These are phyloP conservation scores for Colletotrichum scovillei DNA, from an alignment of 2,329 filamentous ascomycete genomes.

Conservation along the genomic window DNA sequence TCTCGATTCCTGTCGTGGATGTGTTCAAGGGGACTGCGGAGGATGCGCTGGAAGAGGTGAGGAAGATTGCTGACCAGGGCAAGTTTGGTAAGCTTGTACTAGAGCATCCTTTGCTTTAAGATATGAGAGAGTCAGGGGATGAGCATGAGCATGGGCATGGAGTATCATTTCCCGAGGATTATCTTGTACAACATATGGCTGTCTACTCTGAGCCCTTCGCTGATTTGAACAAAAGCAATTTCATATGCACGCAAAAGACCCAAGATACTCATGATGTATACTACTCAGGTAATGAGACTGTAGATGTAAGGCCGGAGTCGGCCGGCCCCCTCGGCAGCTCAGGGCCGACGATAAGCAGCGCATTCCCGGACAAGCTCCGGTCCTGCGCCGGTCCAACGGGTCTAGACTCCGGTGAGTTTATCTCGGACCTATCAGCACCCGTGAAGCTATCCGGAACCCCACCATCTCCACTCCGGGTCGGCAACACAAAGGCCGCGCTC, in stretches of 20 bases:
- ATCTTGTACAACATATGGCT: too few species aligned
- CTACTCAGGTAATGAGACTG: too few species aligned
- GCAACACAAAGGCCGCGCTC: constrained; percentile 28
- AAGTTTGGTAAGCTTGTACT: constrained; percentile 17
- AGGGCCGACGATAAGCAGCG: constrained; percentile 22
- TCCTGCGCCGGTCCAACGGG: constrained; percentile 22
- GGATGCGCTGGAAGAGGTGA: not conserved
- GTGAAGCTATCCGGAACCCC: not conserved
- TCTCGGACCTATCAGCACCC: constrained; percentile 18
- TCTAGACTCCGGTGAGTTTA: constrained; percentile 1
- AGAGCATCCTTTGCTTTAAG: not conserved
- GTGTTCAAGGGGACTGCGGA: constrained; percentile 5
- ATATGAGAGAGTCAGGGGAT: too few species aligned
- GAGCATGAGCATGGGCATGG: too few species aligned
- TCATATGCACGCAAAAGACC: too few species aligned
- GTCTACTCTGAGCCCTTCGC: too few species aligned
- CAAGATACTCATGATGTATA: too few species aligned
- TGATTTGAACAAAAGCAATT: too few species aligned
- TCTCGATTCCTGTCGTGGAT: not conserved
- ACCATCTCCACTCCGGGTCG: constrained; percentile 17
- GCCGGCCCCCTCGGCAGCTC: constrained; percentile 3
- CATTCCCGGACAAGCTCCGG: constrained; percentile 15
- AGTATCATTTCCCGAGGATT: too few species aligned
- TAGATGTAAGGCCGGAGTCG: constrained; percentile 10
- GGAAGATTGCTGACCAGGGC: not conserved